Conservation (phyloP, 2,329 filamentous ascomycete species). For the Penicillium oxalicum region DNA sequence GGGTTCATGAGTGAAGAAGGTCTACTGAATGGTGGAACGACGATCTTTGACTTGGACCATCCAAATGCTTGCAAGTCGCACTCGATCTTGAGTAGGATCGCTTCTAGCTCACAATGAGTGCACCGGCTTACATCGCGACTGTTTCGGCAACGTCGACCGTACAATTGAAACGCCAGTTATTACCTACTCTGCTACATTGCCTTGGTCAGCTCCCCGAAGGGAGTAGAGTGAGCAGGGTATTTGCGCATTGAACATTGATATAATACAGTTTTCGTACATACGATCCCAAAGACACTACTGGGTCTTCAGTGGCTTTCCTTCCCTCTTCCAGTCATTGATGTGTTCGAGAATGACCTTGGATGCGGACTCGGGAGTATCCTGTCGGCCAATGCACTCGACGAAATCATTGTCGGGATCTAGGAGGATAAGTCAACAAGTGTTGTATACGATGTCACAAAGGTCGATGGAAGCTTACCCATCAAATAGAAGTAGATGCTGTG, state of each 20-base stretch:
- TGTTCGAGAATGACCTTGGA: constrained; percentile 80
- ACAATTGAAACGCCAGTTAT: too few species aligned
- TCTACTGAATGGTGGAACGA: too few species aligned
- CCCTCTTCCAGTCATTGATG: constrained; percentile 67
- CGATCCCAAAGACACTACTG: constrained; percentile 16
- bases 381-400: constrained; percentile 89
- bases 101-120: not conserved
- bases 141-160: not conserved
- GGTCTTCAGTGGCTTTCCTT: constrained; percentile 48
- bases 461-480: constrained; percentile 58
- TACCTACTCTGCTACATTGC: not conserved
- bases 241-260: constrained; percentile 18
- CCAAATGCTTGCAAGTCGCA: too few species aligned
- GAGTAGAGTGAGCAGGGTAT: constrained; percentile 22
- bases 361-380: constrained; percentile 84
- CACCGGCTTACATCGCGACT: not conserved
- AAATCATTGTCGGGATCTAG: constrained; percentile 92
- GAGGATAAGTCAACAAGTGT: constrained; percentile 1
- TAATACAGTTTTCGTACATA: constrained; percentile 21
- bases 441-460: not conserved
- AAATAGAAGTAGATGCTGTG: constrained; percentile 99
- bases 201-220: not conserved
- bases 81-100: too few species aligned
- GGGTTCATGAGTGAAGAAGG: not conserved
- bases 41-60: not conserved